Conservation (phyloP, 129 eudicot genomes). For the Kitagawia praeruptora region DNA sequence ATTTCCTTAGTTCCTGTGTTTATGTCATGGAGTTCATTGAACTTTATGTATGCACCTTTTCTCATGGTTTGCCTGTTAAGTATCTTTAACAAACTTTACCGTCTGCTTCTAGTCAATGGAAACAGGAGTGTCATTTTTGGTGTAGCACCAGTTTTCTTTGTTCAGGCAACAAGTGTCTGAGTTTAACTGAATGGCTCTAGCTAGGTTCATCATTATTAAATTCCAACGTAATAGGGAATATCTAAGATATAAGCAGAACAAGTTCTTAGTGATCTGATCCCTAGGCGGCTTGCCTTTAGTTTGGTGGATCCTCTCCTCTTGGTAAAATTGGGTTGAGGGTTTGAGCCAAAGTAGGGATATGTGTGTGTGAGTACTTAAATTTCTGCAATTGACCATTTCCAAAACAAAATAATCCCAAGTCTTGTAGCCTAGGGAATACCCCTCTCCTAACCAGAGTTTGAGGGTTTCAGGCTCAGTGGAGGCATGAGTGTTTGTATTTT, state of each 20-base stretch:
- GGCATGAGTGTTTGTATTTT: not conserved
- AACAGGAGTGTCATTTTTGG: not conserved
- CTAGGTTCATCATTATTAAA: not conserved
- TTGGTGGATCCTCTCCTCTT: not conserved
- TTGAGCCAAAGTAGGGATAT: not conserved
- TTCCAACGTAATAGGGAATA: not conserved
- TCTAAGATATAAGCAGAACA: not conserved
- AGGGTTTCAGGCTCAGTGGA: not conserved
- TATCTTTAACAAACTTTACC: not conserved
- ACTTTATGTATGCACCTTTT: not conserved
- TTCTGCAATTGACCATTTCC: not conserved
- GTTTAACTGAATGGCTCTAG: not conserved
- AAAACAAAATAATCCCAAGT: not conserved
- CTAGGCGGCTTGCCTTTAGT: not conserved
- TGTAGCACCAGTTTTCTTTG: not conserved
- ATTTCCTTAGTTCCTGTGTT: not conserved
- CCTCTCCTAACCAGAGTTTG: not conserved
- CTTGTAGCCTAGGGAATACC: not conserved
- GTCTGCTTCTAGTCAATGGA: not conserved
- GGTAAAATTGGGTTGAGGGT: not conserved
- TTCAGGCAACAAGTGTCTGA: not conserved
- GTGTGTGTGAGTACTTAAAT: not conserved
- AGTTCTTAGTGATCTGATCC: not conserved
- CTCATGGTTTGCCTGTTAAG: not conserved
- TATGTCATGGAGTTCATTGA: not conserved